These are phyloP conservation scores for Amorphotheca resinae DNA, from an alignment of 495 filamentous ascomycete genomes.

Conservation along the genomic window DNA sequence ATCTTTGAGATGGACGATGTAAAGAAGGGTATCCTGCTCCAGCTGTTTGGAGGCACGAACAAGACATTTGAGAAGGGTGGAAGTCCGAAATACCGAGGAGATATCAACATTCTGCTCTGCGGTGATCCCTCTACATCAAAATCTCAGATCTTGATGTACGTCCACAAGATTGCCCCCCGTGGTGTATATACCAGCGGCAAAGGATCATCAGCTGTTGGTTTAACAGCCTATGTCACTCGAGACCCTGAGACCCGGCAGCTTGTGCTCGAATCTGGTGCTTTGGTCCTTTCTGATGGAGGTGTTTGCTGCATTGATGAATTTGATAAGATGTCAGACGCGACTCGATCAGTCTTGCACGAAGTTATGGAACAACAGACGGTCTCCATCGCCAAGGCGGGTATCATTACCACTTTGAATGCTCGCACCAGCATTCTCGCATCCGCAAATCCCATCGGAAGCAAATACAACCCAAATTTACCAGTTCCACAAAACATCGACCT, in stretches of 20 bases:
- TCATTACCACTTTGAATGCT: conserved; percentile 96
- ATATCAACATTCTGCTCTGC: conserved; percentile 93
- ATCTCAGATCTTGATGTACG: conserved; percentile 85
- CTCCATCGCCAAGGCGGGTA: conserved; percentile 95
- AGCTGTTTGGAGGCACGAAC: conserved; percentile 97
- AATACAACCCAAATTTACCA: conserved; percentile 90
- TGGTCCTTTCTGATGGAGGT: conserved; percentile 91
- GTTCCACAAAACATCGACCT: conserved; percentile 98
- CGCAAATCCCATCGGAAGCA: conserved; percentile 93
- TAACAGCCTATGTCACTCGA: conserved; percentile 95
- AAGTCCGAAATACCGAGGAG: conserved; percentile 86
- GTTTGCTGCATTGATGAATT: conserved; percentile 99
- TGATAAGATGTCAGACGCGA: conserved; percentile 97
- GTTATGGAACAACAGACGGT: conserved; percentile 99
- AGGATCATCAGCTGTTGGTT: conserved; percentile 91
- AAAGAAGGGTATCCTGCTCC: conserved; percentile 93
- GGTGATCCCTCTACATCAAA: conserved; percentile 95
- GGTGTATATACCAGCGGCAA: conserved; percentile 97
- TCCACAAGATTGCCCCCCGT: conserved; percentile 93
- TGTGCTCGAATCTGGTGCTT: conserved; percentile 89
- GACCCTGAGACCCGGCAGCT: conserved; percentile 91
- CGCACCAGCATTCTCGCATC: conserved; percentile 89
- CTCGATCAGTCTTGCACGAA: conserved; percentile 92
- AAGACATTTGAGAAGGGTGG: conserved; percentile 96
- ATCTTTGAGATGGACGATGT: conserved; percentile 98